A percentile compares a stretch with the other conserved stretches of the same genome.
Conservation (phyloP, 345 rosid species). For the Punica granatum region DNA sequence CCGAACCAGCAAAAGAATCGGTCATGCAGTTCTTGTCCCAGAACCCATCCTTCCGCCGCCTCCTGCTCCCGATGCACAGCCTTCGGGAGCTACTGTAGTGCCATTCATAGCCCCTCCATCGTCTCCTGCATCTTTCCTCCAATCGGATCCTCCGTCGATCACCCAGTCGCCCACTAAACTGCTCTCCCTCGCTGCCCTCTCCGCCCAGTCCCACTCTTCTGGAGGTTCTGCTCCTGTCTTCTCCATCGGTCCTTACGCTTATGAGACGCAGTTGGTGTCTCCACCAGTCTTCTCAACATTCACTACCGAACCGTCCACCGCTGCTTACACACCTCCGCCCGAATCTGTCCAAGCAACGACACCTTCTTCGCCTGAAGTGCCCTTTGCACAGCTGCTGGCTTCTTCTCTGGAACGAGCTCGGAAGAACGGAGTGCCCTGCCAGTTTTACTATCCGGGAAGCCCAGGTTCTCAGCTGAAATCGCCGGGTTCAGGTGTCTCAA, state of each 20-base stretch:
- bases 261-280: constrained; percentile 92
- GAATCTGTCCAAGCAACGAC: constrained; percentile 75
- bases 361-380: constrained; percentile 96
- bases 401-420: constrained; percentile 83
- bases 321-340: constrained; percentile 88
- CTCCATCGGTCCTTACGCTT: constrained; percentile 82
- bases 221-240: constrained; percentile 68
- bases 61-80: constrained; percentile 25
- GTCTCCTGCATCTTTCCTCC: constrained; percentile 87
- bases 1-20: constrained; percentile 64
- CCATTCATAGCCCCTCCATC: constrained; percentile 95
- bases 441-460: not conserved
- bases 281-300: constrained; percentile 93
- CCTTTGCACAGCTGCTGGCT: constrained; percentile 82
- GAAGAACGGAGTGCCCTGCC: constrained; percentile 45
- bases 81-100: constrained; percentile 35
- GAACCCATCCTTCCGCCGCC: constrained; percentile 43
- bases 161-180: constrained; percentile 68
- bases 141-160: constrained; percentile 73
- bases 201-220: constrained; percentile 50
- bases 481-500: constrained; percentile 68
- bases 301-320: constrained; percentile 87
- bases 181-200: constrained; percentile 44
- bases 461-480: constrained; percentile 68
- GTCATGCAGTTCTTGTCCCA: constrained; percentile 73